Base-by-base conservation (phyloP, 805 yeast species). In the Danielia reshetovae region DNA sequence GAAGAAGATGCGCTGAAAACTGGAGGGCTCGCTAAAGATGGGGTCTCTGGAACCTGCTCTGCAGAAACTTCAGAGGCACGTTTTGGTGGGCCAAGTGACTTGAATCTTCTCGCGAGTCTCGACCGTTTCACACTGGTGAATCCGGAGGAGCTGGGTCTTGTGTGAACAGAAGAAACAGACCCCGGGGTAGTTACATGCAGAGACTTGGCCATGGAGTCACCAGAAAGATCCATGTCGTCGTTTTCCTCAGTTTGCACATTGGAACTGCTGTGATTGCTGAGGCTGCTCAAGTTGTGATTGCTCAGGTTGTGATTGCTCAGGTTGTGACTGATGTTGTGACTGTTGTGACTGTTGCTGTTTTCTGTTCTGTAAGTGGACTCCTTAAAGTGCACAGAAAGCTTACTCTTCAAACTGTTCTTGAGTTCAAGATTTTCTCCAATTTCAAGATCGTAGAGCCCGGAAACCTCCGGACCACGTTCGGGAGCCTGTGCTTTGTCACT, bases 31-130 rank as follows among this genome's bases (percentile, higher is more conserved):
- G 13, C 11, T 9, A 19, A 19, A 7, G 22, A 7, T 7, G 22
- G 22, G 21, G 11, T 28, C 11, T 28, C 31, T 7, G 17, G 8
- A n/a, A 17, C 26, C 12, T 10, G 23, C 8, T n/a, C 13, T 23
- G 16, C 24, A 14, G 18, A n/a, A n/a, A 38, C 35, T 13, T 42
- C 47, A 3, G 66, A 54, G 2, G 72, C 62, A 31, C 80, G 51
- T 43, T 71, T 65, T 1, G 79, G 79, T 8, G 77, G 78, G 2
- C 80, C 80, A 25, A 75, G 42, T 3, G 43, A 29, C 23, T 32
- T 33, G 33, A 65, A 62, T 22, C 72, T 54, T 38, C 71, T 56
- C 2, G 61, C 43, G 9, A 66, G 58, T 30, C 66, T 49, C 21
- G 59, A 49, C 30, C 64, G 39, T 35, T 54, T 59, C n/a, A 57